Evolutionary conservation across 805 yeast genomes (phyloP).

Genomic region (Peterozyma toletana): DNA sequence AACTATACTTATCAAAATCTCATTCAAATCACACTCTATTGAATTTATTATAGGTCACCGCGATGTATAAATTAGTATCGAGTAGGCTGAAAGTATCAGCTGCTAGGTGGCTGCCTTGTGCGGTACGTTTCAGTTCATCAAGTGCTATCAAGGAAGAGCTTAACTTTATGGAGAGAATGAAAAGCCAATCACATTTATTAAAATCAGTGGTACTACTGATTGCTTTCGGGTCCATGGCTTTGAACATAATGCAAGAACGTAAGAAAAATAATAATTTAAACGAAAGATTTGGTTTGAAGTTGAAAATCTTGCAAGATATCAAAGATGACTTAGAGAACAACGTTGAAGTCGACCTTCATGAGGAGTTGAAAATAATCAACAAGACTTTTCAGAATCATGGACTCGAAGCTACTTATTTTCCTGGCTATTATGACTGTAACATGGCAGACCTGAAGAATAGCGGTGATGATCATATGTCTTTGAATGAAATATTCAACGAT

Average conservation of each 20-base stretch:
- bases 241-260: conserved; percentile 28
- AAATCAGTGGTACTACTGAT: conserved; percentile 30
- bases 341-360: conserved; percentile 27
- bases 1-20: too few species aligned
- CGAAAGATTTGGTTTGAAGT: conserved; percentile 24
- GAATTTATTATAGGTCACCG: too few species aligned
- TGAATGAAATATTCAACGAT: too few species aligned
- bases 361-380: conserved; percentile 29
- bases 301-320: conserved; percentile 25
- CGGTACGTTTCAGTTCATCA: too few species aligned
- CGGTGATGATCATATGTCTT: too few species aligned
- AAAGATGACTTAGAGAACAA: conserved; percentile 21
- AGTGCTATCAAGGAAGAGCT: neutral
- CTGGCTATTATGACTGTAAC: neutral
- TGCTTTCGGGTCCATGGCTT: conserved; percentile 31
- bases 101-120: too few species aligned
- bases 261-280: conserved; percentile 26
- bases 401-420: conserved; percentile 2
- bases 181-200: conserved; percentile 11
- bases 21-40: too few species aligned
- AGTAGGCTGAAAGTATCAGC: too few species aligned
- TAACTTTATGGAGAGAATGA: conserved; percentile 1
- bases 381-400: conserved; percentile 7
- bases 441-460: too few species aligned
- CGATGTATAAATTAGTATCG: too few species aligned